Percentiles rank a stretch among this genome's conserved stretches.
phyloP scores from a whole-genome alignment of 1,139 yeast genomes.

The Pneumocystis wakefieldiae region DNA sequence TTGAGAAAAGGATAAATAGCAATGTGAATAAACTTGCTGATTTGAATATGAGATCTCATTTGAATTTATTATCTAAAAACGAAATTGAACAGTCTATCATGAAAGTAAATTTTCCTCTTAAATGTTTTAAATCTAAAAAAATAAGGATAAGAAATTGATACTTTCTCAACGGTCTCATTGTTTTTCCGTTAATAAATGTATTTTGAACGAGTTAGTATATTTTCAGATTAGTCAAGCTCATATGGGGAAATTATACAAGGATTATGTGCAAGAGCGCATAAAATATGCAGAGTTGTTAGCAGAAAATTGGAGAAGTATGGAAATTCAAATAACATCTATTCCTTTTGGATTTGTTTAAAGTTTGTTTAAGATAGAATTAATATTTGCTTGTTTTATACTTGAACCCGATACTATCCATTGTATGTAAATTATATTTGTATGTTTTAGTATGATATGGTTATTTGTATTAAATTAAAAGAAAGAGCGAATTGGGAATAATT shows the following conservation, averaged over 20 bases:
- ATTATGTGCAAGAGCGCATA: background rate
- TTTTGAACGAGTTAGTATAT: background rate
- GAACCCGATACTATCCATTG: background rate
- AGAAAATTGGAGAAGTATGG: background rate
- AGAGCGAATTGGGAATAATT: background rate
- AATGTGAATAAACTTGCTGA: slow-evolving; percentile 27
- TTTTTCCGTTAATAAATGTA: background rate
- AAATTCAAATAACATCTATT: background rate
- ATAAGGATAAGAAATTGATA: background rate
- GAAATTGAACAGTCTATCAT: background rate
- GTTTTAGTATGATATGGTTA: background rate
- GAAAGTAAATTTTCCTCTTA: background rate
- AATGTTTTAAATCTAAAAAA: background rate
- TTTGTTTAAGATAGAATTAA: background rate
- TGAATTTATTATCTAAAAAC: slow-evolving; percentile 2
- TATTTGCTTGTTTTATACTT: background rate
- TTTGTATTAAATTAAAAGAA: background rate
- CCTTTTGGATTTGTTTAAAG: background rate
- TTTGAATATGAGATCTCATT: slow-evolving; percentile 4
- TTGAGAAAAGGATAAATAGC: slow-evolving; percentile 43
- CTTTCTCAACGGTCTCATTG: background rate
- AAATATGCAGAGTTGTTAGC: background rate
- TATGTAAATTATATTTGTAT: background rate
- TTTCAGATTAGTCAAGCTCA: background rate
- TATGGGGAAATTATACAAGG: background rate